Evolutionary conservation across 2,329 filamentous ascomycete species (phyloP), one percentile per base, ranked within the genome.

Genomic region (Colletotrichum trifolii): DNA sequence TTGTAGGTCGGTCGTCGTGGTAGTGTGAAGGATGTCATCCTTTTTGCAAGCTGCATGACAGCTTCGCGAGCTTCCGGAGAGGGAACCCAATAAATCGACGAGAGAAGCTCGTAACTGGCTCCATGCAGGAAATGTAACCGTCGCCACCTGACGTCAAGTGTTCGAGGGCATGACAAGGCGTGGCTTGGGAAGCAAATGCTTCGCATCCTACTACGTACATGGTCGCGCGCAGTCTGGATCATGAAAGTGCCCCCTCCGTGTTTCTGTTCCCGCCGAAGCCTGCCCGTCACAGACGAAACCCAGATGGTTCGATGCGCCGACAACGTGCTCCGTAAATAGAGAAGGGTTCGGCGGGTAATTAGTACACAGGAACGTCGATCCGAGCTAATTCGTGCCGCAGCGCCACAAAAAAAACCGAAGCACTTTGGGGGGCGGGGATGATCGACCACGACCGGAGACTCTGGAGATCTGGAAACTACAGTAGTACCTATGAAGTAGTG

Each of bases 351-450:
- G 58, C 46, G 52, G 57, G 58, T 60, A 60, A 17, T 61, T 54
- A 50, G 58, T 39, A 55, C 45, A 61, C n/a, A 13, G 52, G 25
- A 65, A 55, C 52, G 52, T 65, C 62, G 62, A 65, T 65, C 58
- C 40, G 52, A 52, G 50, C 52, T 56, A 60, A 65, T 56, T 65
- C 50, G 12, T 47, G 52, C 62, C 46, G 47, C 52, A 36, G 57
- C 52, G 58, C 58, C 58, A 65, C 62, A 47, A 47, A 46, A 64
- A 45, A 57, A 58, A 46, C 39, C 58, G 52, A n/a, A 62, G 34
- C 52, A 17, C 40, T 46, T 25, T 47, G 15, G 40, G 39, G 52
- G 39, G 58, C 46, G 58, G 58, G 46, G 54, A 52, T 49, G 58
- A 65, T 64, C 50, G 59, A 48, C 46, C 54, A 55, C 61, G 43